Percentiles rank a stretch among this genome's conserved stretches.
phyloP scores from a whole-genome alignment of 208 protist genomes.

The Tritrichomonas musculus region DNA sequence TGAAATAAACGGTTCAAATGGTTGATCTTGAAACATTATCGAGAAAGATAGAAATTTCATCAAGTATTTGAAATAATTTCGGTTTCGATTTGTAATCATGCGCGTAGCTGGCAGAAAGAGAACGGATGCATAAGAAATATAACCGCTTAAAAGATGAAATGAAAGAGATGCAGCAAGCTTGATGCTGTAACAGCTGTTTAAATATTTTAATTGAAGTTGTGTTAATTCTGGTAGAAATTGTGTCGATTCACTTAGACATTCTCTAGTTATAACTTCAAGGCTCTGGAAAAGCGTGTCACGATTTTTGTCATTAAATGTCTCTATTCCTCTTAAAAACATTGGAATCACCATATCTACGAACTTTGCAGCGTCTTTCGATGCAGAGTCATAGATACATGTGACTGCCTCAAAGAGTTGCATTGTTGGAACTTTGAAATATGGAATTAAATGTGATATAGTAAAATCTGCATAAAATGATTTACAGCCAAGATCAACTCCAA shows the following conservation, averaged over 20 bases:
- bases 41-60: neutral
- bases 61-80: neutral
- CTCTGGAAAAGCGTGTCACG: neutral
- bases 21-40: constrained; percentile 11
- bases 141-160: neutral
- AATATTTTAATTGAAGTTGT: neutral
- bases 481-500: neutral
- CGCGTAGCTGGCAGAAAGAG: neutral
- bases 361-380: neutral
- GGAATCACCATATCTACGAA: neutral
- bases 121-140: neutral
- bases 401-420: constrained; percentile 7
- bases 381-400: neutral
- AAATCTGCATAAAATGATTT: neutral
- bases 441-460: constrained; percentile 21
- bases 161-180: neutral
- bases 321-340: neutral
- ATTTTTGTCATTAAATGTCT: neutral
- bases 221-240: neutral
- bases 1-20: neutral
- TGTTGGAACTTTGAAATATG: neutral
- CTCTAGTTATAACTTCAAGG: neutral
- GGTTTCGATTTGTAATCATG: neutral
- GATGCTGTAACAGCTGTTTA: neutral
- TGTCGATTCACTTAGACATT: neutral